These are phyloP conservation scores for Athelia sp. DNA, from an alignment of 1,284 basidiomycete genomes.

Conservation along the genomic window DNA sequence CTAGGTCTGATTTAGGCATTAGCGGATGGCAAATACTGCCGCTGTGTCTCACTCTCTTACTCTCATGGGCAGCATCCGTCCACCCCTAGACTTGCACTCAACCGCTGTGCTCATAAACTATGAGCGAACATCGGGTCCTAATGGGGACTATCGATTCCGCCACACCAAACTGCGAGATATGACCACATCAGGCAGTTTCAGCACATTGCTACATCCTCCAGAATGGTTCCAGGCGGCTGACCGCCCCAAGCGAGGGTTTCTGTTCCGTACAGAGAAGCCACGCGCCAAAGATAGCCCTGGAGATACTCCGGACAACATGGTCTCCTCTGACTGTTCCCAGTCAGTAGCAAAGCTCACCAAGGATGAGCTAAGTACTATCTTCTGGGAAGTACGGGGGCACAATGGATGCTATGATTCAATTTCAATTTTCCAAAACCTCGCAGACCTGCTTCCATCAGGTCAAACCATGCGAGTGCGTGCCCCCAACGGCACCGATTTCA, in stretches of 20 bases:
- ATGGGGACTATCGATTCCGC: constrained; percentile 22
- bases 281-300: constrained; percentile 2
- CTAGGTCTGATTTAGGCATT: background rate
- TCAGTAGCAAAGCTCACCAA: constrained; percentile 11
- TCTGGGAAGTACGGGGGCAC: constrained; percentile 24
- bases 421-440: constrained; percentile 22
- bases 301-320: constrained; percentile 23
- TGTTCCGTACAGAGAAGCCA: constrained; percentile 16
- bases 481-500: constrained; percentile 14
- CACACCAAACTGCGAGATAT: constrained; percentile 21
- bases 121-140: constrained; percentile 15
- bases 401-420: constrained; percentile 22
- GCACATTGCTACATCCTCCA: constrained; percentile 8
- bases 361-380: constrained; percentile 22
- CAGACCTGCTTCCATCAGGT: constrained; percentile 18
- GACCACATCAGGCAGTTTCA: constrained; percentile 2
- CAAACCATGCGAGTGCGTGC: constrained; percentile 20
- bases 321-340: constrained; percentile 10
- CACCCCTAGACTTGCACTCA: background rate
- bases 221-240: background rate
- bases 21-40: too few relatives aligned
- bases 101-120: constrained; percentile 17
- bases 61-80: background rate
- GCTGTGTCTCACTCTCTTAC: background rate
- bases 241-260: constrained; percentile 15